Conservation (phyloP, 805 yeast genomes). For the Osmozyma mogii region DNA sequence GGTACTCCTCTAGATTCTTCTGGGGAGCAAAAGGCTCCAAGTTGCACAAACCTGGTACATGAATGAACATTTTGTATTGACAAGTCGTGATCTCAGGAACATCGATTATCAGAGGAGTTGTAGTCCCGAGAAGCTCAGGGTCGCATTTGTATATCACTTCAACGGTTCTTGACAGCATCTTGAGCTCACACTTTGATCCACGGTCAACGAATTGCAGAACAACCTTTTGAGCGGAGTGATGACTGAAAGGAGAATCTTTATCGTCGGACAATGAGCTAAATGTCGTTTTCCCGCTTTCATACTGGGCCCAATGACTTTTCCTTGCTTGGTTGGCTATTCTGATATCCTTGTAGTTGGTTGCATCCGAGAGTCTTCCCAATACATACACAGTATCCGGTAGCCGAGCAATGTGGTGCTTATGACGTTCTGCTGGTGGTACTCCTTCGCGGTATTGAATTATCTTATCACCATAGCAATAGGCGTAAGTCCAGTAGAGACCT, state of each 20-base stretch:
- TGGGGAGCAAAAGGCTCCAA: constrained; percentile 25
- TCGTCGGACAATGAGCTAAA: constrained; percentile 18
- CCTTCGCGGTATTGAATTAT: constrained; percentile 43
- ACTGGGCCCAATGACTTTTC: constrained; percentile 8
- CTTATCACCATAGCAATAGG: constrained; percentile 40
- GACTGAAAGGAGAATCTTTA: constrained; percentile 10
- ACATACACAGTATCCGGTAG: constrained; percentile 26
- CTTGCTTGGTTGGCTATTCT: constrained; percentile 17
- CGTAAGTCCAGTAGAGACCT: constrained; percentile 49
- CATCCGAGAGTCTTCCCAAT: constrained; percentile 24
- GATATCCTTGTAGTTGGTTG: constrained; percentile 5
- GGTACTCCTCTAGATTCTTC: constrained; percentile 15
- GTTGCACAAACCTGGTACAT: constrained; percentile 43
- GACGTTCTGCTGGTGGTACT: constrained; percentile 10
- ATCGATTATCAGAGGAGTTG: constrained; percentile 21
- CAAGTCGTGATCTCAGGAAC: constrained; percentile 51
- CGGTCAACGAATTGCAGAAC: constrained; percentile 28
- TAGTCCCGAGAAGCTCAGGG: constrained; percentile 15
- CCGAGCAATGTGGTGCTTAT: constrained; percentile 19
- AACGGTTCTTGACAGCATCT: constrained; percentile 41
- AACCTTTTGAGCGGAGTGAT: constrained; percentile 18
- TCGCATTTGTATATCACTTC: constrained; percentile 55
- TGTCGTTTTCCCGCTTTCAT: constrained; percentile 17
- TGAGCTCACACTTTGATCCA: constrained; percentile 58
- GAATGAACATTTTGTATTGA: constrained; percentile 44